These are phyloP conservation scores for Penicillium mononematosum DNA, from an alignment of 495 filamentous ascomycete species.

Conservation along the genomic window DNA sequence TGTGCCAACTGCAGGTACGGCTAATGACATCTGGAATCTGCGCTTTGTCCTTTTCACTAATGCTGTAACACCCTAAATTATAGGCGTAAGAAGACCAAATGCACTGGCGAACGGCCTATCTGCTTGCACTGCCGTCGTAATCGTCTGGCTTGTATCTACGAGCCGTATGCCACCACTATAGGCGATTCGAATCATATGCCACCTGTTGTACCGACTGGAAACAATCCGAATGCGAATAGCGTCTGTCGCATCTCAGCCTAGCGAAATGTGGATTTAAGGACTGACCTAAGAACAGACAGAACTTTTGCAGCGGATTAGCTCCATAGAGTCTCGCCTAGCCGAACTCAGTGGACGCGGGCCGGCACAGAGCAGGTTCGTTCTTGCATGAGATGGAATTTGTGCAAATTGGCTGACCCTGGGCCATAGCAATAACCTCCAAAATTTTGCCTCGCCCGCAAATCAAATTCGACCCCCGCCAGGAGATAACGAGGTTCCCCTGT, in stretches of 20 bases:
- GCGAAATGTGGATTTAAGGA: no score
- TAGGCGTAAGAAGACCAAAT: conserved; percentile 35
- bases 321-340: conserved; percentile 28
- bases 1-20: conserved; percentile 32
- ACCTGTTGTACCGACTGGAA: background rate
- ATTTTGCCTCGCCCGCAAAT: no score
- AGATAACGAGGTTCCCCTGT: no score
- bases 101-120: conserved; percentile 32
- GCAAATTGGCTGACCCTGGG: no score
- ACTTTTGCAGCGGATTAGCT: conserved; percentile 22
- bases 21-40: background rate
- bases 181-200: no score
- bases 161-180: conserved; percentile 21
- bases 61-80: background rate
- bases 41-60: background rate
- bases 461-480: no score
- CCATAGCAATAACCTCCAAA: no score
- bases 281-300: conserved; percentile 4
- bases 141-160: conserved; percentile 23
- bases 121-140: conserved; percentile 31
- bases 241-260: background rate
- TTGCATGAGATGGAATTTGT: no score
- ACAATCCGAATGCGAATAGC: background rate
- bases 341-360: conserved; percentile 18
- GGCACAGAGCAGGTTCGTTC: background rate